These are phyloP conservation scores for Arachis stenosperma DNA, from an alignment of 306 rosid genomes.

Conservation along the genomic window DNA sequence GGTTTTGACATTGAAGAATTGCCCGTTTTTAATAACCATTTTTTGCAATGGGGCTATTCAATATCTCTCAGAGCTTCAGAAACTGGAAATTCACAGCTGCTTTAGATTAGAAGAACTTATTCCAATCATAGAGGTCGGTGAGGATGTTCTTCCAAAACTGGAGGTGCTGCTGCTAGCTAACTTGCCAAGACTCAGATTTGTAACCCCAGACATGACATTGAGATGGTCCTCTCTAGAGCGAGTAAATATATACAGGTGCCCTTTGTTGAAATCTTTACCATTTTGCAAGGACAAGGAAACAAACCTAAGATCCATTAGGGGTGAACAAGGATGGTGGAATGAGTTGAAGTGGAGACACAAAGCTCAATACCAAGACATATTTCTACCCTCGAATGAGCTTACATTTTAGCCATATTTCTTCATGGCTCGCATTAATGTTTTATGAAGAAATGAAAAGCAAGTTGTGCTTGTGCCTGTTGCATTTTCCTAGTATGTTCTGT, in stretches of 20 bases:
- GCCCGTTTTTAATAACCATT: conserved; percentile 23
- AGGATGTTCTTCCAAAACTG: conserved; percentile 32
- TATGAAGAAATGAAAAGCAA: neutral
- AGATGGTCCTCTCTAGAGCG: conserved; percentile 36
- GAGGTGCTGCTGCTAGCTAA: conserved; percentile 25
- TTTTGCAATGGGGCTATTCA: conserved; percentile 24
- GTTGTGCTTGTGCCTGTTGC: neutral
- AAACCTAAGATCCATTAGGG: conserved; percentile 27
- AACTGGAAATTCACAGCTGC: conserved; percentile 34
- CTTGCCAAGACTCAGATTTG: conserved; percentile 9
- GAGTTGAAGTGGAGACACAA: conserved; percentile 32
- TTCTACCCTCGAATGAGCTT: neutral
- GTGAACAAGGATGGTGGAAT: conserved; percentile 37
- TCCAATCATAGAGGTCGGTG: neutral
- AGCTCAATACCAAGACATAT: neutral
- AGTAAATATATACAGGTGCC: conserved; percentile 23
- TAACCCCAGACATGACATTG: conserved; percentile 26
- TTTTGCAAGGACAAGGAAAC: conserved; percentile 3
- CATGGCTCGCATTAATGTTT: neutral
- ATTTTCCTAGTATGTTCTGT: neutral
- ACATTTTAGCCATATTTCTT: neutral
- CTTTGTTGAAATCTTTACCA: conserved; percentile 23
- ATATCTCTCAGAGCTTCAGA: conserved; percentile 34
- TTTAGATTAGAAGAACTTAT: conserved; percentile 31
- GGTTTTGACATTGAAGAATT: conserved; percentile 21